Percentiles rank a stretch among this genome's conserved stretches.
Evolutionary conservation across 768 basidiomycete species (phyloP).

Genomic region (Russula emetica): DNA sequence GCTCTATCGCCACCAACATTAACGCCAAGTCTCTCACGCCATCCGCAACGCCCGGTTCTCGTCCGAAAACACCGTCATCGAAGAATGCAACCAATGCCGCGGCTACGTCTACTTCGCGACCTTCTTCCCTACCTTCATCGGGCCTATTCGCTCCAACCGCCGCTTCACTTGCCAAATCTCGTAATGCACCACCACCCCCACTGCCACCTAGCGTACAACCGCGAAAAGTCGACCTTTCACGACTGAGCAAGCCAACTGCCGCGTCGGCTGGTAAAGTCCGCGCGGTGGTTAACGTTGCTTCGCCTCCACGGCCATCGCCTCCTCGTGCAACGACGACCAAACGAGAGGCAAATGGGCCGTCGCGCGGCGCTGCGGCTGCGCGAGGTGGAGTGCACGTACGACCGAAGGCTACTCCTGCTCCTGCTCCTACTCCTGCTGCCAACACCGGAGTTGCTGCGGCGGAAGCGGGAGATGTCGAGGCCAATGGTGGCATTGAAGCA

Average conservation of each 20-base stretch:
- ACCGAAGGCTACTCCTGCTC: constrained; percentile 25
- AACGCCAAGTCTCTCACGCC: constrained; percentile 36
- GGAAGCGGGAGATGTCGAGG: constrained; percentile 4
- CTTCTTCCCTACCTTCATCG: constrained; percentile 40
- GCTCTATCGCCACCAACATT: constrained; percentile 23
- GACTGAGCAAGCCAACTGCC: constrained; percentile 79
- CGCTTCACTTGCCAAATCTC: constrained; percentile 68
- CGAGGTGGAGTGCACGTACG: constrained; percentile 29
- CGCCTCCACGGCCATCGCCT: constrained; percentile 26
- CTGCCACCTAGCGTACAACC: constrained; percentile 49
- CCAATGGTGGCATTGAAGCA: not conserved
- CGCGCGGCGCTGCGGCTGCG: constrained; percentile 30
- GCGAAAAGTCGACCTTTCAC: constrained; percentile 49
- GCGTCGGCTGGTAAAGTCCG: constrained; percentile 66
- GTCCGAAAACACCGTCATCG: constrained; percentile 33
- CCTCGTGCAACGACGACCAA: constrained; percentile 34
- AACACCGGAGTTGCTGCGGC: constrained; percentile 7
- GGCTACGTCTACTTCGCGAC: not conserved
- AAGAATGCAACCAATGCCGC: constrained; percentile 14
- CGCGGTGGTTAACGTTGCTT: constrained; percentile 28
- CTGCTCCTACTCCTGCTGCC: not conserved
- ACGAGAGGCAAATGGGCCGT: constrained; percentile 12
- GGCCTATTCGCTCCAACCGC: constrained; percentile 80
- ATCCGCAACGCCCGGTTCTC: constrained; percentile 31
- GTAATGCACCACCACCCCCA: constrained; percentile 48